phyloP scores from a whole-genome alignment of 192 early-diverging fungal genomes.

The Backusella psychrophila region DNA sequence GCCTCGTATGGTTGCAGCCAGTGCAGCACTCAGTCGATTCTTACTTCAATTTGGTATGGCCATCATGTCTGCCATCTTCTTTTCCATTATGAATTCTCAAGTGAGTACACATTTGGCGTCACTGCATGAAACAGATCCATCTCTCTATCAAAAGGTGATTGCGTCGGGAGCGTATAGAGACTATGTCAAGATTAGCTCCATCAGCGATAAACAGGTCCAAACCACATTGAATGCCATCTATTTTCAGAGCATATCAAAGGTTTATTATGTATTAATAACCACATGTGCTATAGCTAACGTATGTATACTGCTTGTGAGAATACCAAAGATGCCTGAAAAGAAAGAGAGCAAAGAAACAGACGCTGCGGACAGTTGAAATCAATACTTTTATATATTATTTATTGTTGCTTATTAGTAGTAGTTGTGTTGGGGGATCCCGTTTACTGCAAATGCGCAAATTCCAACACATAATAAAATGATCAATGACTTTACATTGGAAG shows the following conservation, averaged over 20 bases:
- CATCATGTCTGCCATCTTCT: neutral
- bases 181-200: neutral
- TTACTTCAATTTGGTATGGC: neutral
- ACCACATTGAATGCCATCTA: neutral
- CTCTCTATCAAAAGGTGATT: neutral
- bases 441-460: too few species aligned
- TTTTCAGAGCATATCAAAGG: neutral
- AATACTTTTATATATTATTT: too few species aligned
- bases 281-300: neutral
- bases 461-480: too few species aligned
- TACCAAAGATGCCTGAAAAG: neutral
- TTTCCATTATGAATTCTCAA: neutral
- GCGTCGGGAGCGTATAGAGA: neutral
- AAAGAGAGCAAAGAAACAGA: neutral
- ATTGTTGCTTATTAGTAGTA: too few species aligned
- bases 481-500: too few species aligned
- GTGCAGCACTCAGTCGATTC: neutral
- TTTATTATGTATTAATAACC: neutral
- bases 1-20: neutral
- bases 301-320: neutral
- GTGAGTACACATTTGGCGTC: neutral
- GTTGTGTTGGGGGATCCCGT: too few species aligned
- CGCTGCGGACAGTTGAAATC: neutral
- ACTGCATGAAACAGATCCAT: neutral
- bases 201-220: neutral